Evolutionary conservation across 805 yeast genomes (phyloP).

Genomic region (Candida glaebosa): DNA sequence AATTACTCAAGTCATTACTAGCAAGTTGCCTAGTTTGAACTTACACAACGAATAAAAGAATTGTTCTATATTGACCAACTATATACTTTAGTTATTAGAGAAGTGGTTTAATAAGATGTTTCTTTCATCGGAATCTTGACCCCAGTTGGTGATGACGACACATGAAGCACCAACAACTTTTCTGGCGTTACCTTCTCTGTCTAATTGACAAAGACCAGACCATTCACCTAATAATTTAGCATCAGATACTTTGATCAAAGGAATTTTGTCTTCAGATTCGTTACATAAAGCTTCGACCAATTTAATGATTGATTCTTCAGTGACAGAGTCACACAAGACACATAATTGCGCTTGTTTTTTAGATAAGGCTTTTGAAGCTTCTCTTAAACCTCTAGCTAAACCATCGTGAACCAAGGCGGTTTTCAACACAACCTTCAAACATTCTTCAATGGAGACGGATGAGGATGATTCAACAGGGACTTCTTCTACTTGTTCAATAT

Average conservation of each 20-base stretch:
- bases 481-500: slow-evolving; percentile 83
- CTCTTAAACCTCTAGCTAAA: slow-evolving; percentile 99
- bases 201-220: slow-evolving; percentile 99
- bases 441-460: slow-evolving; percentile 95
- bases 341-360: slow-evolving; percentile 97
- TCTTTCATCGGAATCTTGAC: slow-evolving; percentile 98
- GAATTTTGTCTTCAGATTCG: slow-evolving; percentile 94
- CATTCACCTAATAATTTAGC: slow-evolving; percentile 99
- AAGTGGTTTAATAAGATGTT: slow-evolving; percentile 93
- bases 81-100: slow-evolving; percentile 75
- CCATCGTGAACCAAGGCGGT: slow-evolving; percentile 98
- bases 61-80: no score
- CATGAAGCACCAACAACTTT: slow-evolving; percentile 99
- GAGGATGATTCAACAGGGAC: slow-evolving; percentile 81
- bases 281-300: slow-evolving; percentile 99
- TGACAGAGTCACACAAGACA: slow-evolving; percentile 97
- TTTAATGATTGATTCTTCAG: slow-evolving; percentile 94
- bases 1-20: no score
- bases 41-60: no score
- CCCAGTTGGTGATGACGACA: slow-evolving; percentile 99
- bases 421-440: slow-evolving; percentile 96
- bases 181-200: slow-evolving; percentile 99
- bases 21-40: no score
- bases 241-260: slow-evolving; percentile 98
- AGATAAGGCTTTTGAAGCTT: slow-evolving; percentile 98